A percentile compares a stretch with the other conserved stretches of the same genome.
These are phyloP conservation scores for Logfia minima DNA, from an alignment of 129 eudicot genomes.

Conservation along the genomic window DNA sequence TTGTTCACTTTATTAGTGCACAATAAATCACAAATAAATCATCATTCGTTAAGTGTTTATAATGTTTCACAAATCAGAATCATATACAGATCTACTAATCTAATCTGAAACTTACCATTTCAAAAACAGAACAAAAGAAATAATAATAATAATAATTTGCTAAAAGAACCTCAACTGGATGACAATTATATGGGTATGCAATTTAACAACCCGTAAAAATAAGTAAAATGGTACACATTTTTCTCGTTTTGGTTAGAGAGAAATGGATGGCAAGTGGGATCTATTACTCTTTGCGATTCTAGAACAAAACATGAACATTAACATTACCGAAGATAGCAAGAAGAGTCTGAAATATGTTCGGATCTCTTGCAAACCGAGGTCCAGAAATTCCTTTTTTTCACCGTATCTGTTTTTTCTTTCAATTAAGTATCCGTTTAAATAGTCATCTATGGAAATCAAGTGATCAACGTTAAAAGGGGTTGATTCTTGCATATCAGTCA, in stretches of 20 bases:
- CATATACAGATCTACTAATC: no score
- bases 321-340: slow-evolving; percentile 82
- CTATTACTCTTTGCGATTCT: slow-evolving; percentile 88
- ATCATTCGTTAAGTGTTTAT: slow-evolving; percentile 12
- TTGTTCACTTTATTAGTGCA: slow-evolving; percentile 9
- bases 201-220: slow-evolving; percentile 22
- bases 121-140: neutral
- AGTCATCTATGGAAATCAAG: slow-evolving; percentile 82
- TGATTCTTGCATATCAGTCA: slow-evolving; percentile 45
- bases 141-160: neutral
- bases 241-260: slow-evolving; percentile 29
- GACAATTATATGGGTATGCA: slow-evolving; percentile 27
- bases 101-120: slow-evolving; percentile 20
- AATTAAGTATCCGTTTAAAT: slow-evolving; percentile 77
- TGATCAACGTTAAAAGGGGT: slow-evolving; percentile 49
- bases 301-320: slow-evolving; percentile 96
- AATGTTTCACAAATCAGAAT: slow-evolving; percentile 30
- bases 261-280: slow-evolving; percentile 62
- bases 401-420: slow-evolving; percentile 80
- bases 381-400: slow-evolving; percentile 83
- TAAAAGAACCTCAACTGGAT: slow-evolving; percentile 17
- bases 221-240: slow-evolving; percentile 29
- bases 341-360: slow-evolving; percentile 85
- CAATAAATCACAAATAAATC: slow-evolving; percentile 31
- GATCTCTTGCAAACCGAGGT: slow-evolving; percentile 89